Evolutionary conservation across 1,139 yeast genomes (phyloP), one percentile per base, ranked within the genome.

Genomic region (Debaryomycetaceae sp.): DNA sequence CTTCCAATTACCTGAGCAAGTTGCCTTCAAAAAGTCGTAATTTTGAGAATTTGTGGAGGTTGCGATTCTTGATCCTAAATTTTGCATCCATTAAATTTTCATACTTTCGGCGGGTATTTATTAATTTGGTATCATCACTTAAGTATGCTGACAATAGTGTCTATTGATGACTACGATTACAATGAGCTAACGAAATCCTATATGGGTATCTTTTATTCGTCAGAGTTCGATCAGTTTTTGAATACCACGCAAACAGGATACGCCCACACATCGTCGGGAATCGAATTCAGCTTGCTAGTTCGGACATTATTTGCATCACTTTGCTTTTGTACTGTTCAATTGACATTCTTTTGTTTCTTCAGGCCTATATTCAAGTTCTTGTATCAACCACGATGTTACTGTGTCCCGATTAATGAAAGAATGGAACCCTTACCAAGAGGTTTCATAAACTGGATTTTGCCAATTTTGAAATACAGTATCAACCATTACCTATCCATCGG

Each of bases 1-100:
- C 7, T 90, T 91, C 65, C 65, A 66, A 54, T 72, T 93, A 37
- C 99, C 99, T 0, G 74, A 73, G 48, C 85, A 79, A 48, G 89
- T 91, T 33, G 97, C 97, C 2, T 85, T 82, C 50, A 64, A 55
- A 27, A 20, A 42, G 6, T 39, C 23, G 13, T 9, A 40, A n/a
- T n/a, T 9, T 3, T 4, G 24, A 24, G 8, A 27, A 8, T 27
- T 27, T 27, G 31, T 27, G 31, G 31, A 27, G 8, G 31, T 27
- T 27, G 11, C 2, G 11, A 27, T 27, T 27, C 11, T 8, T 8
- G 31, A 27, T 27, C 31, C 24, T 14, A 23, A 6, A 24, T 22
- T 31, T 9, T 13, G 17, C 14, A n/a, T 39, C n/a, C 3, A 24
- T 13, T n/a, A 34, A 42, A 34, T 40, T 34, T 30, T 8, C 11